Percentiles rank a stretch among this genome's conserved stretches.
Evolutionary conservation across 2,329 filamentous ascomycete species (phyloP).

Genomic region (Incumbomyces delicatus): DNA sequence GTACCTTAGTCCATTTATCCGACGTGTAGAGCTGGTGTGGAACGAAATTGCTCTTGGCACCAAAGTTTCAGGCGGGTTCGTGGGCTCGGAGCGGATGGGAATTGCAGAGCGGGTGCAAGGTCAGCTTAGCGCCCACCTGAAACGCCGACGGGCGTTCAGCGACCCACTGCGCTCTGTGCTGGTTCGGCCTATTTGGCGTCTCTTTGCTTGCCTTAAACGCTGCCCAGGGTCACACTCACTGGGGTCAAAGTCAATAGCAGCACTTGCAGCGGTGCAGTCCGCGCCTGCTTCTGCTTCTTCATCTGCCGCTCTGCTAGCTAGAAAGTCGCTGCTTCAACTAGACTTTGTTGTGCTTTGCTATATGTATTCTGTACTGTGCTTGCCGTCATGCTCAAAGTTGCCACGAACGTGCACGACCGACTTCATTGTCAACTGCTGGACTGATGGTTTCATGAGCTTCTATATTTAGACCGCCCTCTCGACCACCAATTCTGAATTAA

Average conservation of each 20-base stretch:
- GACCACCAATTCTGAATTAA: neutral
- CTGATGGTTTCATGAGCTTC: conserved; percentile 1
- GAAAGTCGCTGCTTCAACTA: too few relatives aligned
- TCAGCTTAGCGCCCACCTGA: conserved; percentile 1
- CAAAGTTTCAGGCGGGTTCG: neutral
- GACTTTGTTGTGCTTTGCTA: too few relatives aligned
- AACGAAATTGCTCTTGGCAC: too few relatives aligned
- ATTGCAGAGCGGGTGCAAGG: neutral
- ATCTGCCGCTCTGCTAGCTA: too few relatives aligned
- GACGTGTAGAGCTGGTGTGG: too few relatives aligned
- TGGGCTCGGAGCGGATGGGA: neutral
- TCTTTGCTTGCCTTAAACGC: neutral
- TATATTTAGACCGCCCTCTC: conserved; percentile 6
- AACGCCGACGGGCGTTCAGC: neutral
- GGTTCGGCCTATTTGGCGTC: neutral
- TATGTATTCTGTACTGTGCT: too few relatives aligned
- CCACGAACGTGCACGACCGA: too few relatives aligned
- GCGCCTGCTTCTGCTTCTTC: too few relatives aligned
- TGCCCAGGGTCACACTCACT: neutral
- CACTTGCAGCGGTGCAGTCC: too few relatives aligned
- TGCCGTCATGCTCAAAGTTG: too few relatives aligned
- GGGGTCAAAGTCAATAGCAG: neutral
- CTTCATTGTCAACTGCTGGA: conserved; percentile 1
- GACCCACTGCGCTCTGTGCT: neutral
- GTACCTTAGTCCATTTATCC: too few relatives aligned